Evolutionary conservation across 129 eudicot genomes (phyloP).

Genomic region (Artemisia argyi): DNA sequence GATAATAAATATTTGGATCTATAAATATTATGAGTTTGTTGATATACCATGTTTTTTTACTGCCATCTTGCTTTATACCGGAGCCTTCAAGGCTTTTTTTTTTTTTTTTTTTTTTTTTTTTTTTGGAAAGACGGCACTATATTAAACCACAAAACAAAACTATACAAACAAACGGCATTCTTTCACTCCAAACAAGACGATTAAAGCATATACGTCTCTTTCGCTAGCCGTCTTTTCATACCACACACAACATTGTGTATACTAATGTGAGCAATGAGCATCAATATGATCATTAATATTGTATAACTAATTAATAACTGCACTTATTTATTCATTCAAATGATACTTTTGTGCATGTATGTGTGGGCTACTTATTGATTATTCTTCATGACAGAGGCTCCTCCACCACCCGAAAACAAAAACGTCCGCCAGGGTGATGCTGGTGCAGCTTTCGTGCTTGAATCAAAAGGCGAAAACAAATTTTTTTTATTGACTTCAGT

Average conservation of each 20-base stretch:
- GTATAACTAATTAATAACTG: background rate
- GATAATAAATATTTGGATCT: conserved; percentile 7
- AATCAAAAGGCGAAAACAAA: conserved; percentile 60
- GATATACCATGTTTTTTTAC: background rate
- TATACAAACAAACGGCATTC: too few species aligned
- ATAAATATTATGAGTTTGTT: background rate
- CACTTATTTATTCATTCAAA: background rate
- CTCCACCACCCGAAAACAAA: conserved; percentile 28
- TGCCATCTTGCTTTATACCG: conserved; percentile 14
- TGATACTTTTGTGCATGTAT: conserved; percentile 1
- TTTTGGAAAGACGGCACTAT: background rate
- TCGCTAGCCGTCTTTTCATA: conserved; percentile 11
- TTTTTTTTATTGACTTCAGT: background rate
- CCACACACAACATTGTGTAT: background rate
- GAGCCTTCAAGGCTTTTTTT: conserved; percentile 22
- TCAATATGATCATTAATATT: background rate
- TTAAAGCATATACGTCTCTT: conserved; percentile 4
- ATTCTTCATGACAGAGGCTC: conserved; percentile 50
- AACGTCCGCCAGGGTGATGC: conserved; percentile 55
- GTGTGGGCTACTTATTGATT: conserved; percentile 6
- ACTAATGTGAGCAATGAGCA: background rate
- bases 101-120: conserved; percentile 12
- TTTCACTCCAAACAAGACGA: too few species aligned
- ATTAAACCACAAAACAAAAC: too few species aligned
- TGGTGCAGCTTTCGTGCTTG: conserved; percentile 84